Evolutionary conservation across 345 rosid genomes (phyloP).

Genomic region (Eucalyptus tenuipes): DNA sequence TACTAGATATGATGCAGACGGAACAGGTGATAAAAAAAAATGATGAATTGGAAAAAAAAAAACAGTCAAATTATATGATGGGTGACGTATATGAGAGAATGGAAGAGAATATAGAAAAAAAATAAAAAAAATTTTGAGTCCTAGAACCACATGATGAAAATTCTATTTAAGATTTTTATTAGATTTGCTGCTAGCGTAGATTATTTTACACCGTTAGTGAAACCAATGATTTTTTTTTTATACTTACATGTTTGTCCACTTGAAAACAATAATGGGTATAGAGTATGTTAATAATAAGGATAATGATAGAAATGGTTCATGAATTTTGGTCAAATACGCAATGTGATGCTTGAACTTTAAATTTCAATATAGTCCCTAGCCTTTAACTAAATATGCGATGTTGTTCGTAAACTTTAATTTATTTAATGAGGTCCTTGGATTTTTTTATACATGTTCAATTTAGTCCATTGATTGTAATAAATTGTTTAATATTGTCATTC

Average conservation of each 20-base stretch:
- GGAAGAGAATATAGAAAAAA: background rate
- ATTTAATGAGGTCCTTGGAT: rapidly evolving
- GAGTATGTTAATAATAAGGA: background rate
- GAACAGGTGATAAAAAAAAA: background rate
- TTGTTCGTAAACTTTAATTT: too few relatives aligned
- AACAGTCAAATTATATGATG: background rate
- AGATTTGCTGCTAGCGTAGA: background rate
- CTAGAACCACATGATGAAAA: background rate
- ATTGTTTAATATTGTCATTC: background rate
- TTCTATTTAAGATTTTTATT: background rate
- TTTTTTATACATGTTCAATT: too few relatives aligned
- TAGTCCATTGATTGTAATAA: rapidly evolving
- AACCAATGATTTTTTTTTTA: background rate
- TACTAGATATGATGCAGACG: background rate
- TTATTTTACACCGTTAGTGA: background rate
- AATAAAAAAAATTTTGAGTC: background rate
- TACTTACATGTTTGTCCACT: background rate
- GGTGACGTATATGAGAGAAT: background rate
- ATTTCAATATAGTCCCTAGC: rapidly evolving
- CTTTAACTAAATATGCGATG: too few relatives aligned
- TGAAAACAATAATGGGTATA: background rate
- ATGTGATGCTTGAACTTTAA: background rate
- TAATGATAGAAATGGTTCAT: too few relatives aligned
- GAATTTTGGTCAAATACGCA: rapidly evolving
- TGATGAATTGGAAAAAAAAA: background rate